Evolutionary conservation across 495 filamentous ascomycete species (phyloP).

Genomic region (Hypoxylon rickii): DNA sequence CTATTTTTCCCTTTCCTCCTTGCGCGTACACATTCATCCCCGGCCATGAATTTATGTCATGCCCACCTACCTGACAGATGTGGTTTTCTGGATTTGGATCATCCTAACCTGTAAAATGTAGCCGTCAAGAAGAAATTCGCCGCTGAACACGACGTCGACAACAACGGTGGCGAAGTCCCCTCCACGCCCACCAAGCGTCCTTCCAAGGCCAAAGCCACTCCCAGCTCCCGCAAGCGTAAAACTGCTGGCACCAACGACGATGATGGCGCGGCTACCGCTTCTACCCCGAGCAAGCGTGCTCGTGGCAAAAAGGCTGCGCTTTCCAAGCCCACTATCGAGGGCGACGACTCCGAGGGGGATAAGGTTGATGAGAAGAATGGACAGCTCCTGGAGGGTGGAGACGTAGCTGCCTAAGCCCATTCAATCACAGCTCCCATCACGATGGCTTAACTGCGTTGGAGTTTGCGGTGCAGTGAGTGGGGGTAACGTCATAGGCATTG

Average conservation of each 20-base stretch:
- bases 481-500: no score
- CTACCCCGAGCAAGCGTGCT: conserved; percentile 17
- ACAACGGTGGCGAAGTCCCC: conserved; percentile 1
- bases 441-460: no score
- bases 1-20: neutral
- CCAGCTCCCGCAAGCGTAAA: conserved; percentile 14
- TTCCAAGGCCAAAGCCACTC: conserved; percentile 9
- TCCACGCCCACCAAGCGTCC: conserved; percentile 10
- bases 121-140: conserved; percentile 26
- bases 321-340: conserved; percentile 1
- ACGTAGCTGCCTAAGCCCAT: no score
- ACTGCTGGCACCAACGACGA: neutral
- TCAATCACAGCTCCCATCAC: no score
- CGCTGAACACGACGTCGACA: neutral
- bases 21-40: neutral
- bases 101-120: conserved; percentile 7
- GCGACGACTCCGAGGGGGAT: conserved; percentile 11
- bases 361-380: neutral
- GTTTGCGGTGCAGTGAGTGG: no score
- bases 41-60: no score
- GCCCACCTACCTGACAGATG: no score
- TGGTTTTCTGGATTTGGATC: no score
- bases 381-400: neutral
- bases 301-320: conserved; percentile 17
- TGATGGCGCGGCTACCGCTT: neutral